Evolutionary conservation across 345 rosid species (phyloP).

Genomic region (Ricinus communis): DNA sequence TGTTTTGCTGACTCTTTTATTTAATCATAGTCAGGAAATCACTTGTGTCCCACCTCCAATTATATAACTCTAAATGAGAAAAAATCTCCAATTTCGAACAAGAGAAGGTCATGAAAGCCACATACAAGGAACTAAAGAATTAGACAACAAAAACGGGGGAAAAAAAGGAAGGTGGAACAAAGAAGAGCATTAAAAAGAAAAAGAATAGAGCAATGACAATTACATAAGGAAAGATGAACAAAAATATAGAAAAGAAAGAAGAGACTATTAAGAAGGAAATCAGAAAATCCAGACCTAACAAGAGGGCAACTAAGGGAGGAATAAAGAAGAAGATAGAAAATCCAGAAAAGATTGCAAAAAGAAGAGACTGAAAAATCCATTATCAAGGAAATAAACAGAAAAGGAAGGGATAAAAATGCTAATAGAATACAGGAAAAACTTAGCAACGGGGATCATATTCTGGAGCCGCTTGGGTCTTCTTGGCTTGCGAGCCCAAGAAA

Average conservation of each 20-base stretch:
- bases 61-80: too few species aligned
- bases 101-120: slow-evolving; percentile 30
- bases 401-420: neutral
- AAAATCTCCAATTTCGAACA: too few species aligned
- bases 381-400: neutral
- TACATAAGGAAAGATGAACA: neutral
- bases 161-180: too few species aligned
- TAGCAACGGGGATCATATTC: slow-evolving; percentile 35
- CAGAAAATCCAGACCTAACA: too few species aligned
- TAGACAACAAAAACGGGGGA: too few species aligned
- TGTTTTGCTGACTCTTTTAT: too few species aligned
- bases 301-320: neutral
- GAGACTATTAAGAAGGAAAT: neutral
- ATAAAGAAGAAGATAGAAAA: neutral
- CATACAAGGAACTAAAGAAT: slow-evolving; percentile 46
- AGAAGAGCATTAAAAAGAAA: neutral
- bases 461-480: slow-evolving; percentile 52
- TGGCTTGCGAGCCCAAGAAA: slow-evolving; percentile 46
- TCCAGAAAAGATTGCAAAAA: neutral
- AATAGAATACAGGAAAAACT: slow-evolving; percentile 18
- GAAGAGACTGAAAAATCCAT: neutral
- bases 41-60: too few species aligned
- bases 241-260: neutral
- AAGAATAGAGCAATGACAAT: neutral
- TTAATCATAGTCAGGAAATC: too few species aligned